Conservation (phyloP, 441 rosid species). For the Iberis amara region DNA sequence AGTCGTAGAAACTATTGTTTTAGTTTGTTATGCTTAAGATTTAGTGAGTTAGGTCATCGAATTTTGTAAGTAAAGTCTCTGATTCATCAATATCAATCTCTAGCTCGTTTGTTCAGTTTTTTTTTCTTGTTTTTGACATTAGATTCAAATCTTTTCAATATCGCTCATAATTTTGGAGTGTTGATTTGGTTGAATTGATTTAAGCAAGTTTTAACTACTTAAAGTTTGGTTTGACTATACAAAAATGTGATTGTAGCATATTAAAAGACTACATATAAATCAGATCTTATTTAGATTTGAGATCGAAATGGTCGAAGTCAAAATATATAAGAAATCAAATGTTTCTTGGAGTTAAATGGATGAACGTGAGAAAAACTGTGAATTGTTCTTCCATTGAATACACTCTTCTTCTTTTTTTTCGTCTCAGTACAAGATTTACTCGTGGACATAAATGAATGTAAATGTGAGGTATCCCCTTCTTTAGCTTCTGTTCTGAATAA, state of each 20-base stretch:
- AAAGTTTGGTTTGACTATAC: neutral
- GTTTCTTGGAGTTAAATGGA: neutral
- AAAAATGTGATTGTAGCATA: slow-evolving; percentile 9
- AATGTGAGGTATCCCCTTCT: too few species aligned
- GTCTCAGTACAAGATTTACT: slow-evolving; percentile 87
- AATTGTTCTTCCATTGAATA: neutral
- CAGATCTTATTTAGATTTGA: neutral
- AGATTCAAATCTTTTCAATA: neutral
- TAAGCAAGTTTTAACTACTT: too few species aligned
- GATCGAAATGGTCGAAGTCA: neutral
- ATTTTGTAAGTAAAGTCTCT: neutral
- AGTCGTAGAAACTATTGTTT: neutral
- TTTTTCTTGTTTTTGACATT: neutral
- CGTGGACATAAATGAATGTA: too few species aligned
- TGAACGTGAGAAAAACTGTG: neutral
- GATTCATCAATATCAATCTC: neutral
- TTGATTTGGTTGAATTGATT: neutral
- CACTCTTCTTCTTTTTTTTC: neutral
- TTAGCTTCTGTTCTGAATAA: too few species aligned
- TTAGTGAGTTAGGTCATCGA: neutral
- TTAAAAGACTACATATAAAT: too few species aligned
- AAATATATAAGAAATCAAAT: neutral
- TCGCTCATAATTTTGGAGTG: neutral
- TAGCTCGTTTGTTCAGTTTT: slow-evolving; percentile 9
- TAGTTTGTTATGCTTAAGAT: slow-evolving; percentile 4